Base-by-base conservation (phyloP, 306 rosid genomes). In the Rubus idaeus region DNA sequence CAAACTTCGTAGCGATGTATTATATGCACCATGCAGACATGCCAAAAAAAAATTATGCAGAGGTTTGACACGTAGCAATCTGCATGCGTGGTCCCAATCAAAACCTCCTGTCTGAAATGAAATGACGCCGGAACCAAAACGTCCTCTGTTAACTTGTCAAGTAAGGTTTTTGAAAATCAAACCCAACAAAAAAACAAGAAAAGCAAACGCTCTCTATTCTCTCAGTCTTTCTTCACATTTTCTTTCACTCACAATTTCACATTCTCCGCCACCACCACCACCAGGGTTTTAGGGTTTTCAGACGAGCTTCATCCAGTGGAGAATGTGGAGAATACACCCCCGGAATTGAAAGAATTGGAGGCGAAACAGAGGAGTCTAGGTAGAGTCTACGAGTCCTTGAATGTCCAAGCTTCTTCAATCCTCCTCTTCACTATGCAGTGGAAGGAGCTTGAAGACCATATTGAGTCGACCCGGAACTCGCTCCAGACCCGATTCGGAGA, bases 371-470 rank as follows among this genome's bases (percentile, higher is more conserved):
- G 64, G 72, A 83, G 71, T 73, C 86, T 62, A 4, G 18, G 41
- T 8, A 26, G 41, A 26, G 41, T 5, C 18, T 61, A 26, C n/a
- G 41, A 61, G 41, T 23, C 40, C 41, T 60, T 60, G 17, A 23
- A 23, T 10, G 6, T 11, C 65, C 65, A 11, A 11, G 41, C 65
- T 10, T 60, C 65, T 0, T 61, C 66, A 4, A 13, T 61, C 0
- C 39, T 61, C 8, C 2, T 5, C 18, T 61, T 85, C 81, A 56
- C 72, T 16, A 5, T 35, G 56, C 71, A 61, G 51, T 53, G 68
- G 72, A 66, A 63, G 46, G 56, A 53, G 14, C 63, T 46, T 1
- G 86, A 83, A 74, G 80, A 76, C 41, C 89, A 89, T 58, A 81
- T 85, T 3, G 87, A 83, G 18, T 81, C 83, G 11, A 42, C 60